Evolutionary conservation across 2,329 filamentous ascomycete genomes (phyloP).

Genomic region (Pseudopithomyces maydicus): DNA sequence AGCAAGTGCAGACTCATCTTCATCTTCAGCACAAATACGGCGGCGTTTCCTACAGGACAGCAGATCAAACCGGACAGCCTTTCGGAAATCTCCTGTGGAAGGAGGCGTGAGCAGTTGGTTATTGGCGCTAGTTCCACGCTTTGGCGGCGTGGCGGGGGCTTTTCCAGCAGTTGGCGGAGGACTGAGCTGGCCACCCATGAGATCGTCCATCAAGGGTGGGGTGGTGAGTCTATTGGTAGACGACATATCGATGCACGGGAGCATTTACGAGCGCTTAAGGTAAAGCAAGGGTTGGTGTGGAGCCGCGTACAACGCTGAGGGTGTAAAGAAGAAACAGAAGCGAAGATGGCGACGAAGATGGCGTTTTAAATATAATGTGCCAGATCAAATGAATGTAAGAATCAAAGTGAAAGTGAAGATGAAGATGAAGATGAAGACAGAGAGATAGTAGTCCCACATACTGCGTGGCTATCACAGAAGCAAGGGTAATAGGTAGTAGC

Average conservation of each 20-base stretch:
- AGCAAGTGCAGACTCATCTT: conserved; percentile 10
- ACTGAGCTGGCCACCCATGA: neutral
- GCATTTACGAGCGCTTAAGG: neutral
- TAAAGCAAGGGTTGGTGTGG: neutral
- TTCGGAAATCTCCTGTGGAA: conserved; percentile 16
- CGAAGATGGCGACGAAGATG: too few species aligned
- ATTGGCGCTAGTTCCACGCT: neutral
- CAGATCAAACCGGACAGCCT: conserved; percentile 12
- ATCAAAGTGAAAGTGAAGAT: neutral
- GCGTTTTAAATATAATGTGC: too few species aligned
- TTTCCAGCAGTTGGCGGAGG: neutral
- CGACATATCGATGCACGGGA: conserved; percentile 5
- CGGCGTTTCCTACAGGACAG: conserved; percentile 6
- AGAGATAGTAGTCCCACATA: neutral
- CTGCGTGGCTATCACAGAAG: conserved; percentile 8
- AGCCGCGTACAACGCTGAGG: neutral
- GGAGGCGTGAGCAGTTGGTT: conserved; percentile 26
- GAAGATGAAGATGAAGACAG: neutral
- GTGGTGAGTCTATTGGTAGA: conserved; percentile 11
- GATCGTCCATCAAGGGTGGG: conserved; percentile 8
- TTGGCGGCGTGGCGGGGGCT: neutral
- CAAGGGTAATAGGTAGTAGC: too few species aligned
- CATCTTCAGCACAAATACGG: neutral
- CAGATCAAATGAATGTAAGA: too few species aligned
- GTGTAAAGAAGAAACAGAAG: too few species aligned